Evolutionary conservation across 2,329 filamentous ascomycete genomes (phyloP), one percentile per base, ranked within the genome.

Genomic region (Tolypocladium tropicale): DNA sequence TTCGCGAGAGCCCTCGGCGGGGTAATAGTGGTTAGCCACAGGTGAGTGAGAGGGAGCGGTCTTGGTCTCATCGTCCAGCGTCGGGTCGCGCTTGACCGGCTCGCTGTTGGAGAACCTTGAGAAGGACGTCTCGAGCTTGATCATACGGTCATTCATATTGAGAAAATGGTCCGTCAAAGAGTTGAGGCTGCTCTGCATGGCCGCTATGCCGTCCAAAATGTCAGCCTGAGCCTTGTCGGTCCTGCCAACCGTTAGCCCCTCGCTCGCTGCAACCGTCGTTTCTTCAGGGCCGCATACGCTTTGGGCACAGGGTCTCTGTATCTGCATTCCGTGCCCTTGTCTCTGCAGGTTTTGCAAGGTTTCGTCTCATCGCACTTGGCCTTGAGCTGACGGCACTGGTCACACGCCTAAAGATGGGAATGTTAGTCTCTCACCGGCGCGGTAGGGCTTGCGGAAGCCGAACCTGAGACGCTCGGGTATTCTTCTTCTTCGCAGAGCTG

Each of bases 281-380:
- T 10, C 3, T 30, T 63, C 52, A 12, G 52, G 51, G 43, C 21
- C 18, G 56, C 56, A 41, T 78, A 95, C 89, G 95, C 93, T 67
- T 95, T 94, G 18, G 90, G 90, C 25, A 90, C 88, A 6, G 94
- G 88, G 66, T 96, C 92, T 61, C 92, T 85, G 70, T 96, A 97
- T 70, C 89, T 86, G 75, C 90, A 99, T 54, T 85, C 80, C 34
- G 90, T 79, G 61, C 82, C 85, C 68, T 95, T 95, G 63, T 97
- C 92, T 64, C 87, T 88, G 70, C 94, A 99, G 64, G 86, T 90
- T 67, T 90, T 93, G 64, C 88, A 87, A 2, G 88, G 91, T 61
- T 88, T 85, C 12, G 85, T 85, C 75, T 96, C 91, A 64, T 95
- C 90, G 68, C 91, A 96, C 72, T 95, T 95, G 16, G 90, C 90